These are phyloP conservation scores for Ceratocystis ficicola DNA, from an alignment of 2,329 filamentous ascomycete genomes.

Conservation along the genomic window DNA sequence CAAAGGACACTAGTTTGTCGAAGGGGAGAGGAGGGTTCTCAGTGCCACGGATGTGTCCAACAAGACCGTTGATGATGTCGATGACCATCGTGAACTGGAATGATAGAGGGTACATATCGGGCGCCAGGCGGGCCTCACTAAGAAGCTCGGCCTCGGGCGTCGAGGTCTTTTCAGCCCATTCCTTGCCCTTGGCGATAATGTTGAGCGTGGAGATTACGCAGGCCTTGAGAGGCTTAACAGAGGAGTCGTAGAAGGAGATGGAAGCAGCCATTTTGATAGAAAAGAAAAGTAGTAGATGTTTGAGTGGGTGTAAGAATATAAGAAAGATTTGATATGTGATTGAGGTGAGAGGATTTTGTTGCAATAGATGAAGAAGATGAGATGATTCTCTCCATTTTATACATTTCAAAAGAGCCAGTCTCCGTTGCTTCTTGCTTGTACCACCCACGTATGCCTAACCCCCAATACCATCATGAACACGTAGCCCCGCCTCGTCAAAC, in stretches of 20 bases:
- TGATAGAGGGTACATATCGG: slow-evolving; percentile 31
- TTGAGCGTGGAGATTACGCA: neutral
- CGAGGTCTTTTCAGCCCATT: slow-evolving; percentile 8
- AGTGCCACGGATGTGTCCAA: slow-evolving; percentile 14
- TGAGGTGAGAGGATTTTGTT: neutral
- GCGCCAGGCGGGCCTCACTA: slow-evolving; percentile 25
- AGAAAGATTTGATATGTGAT: neutral
- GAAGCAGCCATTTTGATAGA: slow-evolving; percentile 18
- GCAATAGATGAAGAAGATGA: neutral
- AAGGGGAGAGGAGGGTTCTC: neutral
- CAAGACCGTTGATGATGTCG: neutral
- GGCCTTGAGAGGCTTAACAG: slow-evolving; percentile 13
- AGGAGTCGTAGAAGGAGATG: slow-evolving; percentile 13
- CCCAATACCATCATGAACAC: too few species aligned
- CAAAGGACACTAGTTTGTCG: slow-evolving; percentile 11
- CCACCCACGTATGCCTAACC: too few species aligned
- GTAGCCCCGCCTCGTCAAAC: too few species aligned
- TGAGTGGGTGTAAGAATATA: neutral
- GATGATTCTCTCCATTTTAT: neutral
- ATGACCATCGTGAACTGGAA: slow-evolving; percentile 27
- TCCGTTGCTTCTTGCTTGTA: neutral
- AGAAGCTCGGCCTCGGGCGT: slow-evolving; percentile 12
- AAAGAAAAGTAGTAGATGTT: neutral
- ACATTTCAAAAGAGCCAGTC: neutral
- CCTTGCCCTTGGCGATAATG: slow-evolving; percentile 17